Conservation (phyloP, 1,284 basidiomycete species). For the Ceratobasidium sp. region DNA sequence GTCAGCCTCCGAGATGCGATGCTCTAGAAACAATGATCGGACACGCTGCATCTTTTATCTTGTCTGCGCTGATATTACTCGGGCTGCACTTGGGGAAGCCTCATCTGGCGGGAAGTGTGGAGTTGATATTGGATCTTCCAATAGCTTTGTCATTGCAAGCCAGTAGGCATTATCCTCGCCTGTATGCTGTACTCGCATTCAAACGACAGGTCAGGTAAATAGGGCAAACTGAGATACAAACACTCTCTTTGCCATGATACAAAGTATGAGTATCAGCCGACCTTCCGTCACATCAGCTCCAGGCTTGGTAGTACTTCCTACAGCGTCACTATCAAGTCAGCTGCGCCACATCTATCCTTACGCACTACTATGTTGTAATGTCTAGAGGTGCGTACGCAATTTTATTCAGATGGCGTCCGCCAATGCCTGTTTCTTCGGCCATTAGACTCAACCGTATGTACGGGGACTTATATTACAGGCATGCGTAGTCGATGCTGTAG, state of each 20-base stretch:
- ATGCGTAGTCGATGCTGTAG: neutral
- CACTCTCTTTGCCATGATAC: constrained; percentile 27
- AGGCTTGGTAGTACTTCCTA: constrained; percentile 38
- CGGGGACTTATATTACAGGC: constrained; percentile 43
- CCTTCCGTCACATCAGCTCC: constrained; percentile 40
- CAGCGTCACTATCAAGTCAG: constrained; percentile 29
- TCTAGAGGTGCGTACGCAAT: constrained; percentile 29
- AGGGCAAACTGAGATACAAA: constrained; percentile 42
- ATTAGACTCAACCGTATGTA: constrained; percentile 37
- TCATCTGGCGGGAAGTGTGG: constrained; percentile 27
- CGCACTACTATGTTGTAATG: constrained; percentile 42
- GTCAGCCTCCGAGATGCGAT: neutral
- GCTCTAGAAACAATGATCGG: neutral
- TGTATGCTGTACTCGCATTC: neutral
- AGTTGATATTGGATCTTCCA: constrained; percentile 35
- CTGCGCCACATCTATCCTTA: constrained; percentile 28
- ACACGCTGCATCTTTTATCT: neutral
- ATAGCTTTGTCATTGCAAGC: constrained; percentile 41
- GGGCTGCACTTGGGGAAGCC: constrained; percentile 40
- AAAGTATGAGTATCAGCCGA: constrained; percentile 38
- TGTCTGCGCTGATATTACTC: neutral
- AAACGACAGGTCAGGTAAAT: neutral
- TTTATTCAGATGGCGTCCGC: no score
- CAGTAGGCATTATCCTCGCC: neutral
- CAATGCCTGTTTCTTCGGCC: no score